These are phyloP conservation scores for Agastache rugosa DNA, from an alignment of 257 asterid species.

Conservation along the genomic window DNA sequence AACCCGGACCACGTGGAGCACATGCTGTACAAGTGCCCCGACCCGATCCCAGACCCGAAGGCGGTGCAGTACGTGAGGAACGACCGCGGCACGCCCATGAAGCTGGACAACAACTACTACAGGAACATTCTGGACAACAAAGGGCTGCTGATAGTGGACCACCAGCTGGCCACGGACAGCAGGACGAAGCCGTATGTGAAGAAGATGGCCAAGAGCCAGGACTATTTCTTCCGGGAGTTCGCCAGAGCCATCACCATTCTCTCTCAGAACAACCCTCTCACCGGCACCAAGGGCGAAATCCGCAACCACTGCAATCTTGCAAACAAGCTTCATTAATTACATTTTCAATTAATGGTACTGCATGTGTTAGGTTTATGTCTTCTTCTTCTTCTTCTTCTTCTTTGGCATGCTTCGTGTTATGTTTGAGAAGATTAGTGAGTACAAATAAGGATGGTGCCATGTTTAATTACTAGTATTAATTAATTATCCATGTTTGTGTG, in stretches of 20 bases:
- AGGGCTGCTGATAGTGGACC: conserved; percentile 83
- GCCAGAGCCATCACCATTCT: conserved; percentile 74
- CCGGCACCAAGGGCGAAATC: conserved; percentile 87
- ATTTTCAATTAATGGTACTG: no score
- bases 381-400: no score
- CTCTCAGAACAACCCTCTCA: conserved; percentile 90
- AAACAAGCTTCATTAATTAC: conserved; percentile 68
- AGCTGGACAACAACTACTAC: conserved; percentile 89
- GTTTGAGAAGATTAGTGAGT: neutral
- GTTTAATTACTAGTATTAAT: neutral
- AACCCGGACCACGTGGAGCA: conserved; percentile 82
- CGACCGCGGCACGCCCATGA: conserved; percentile 95
- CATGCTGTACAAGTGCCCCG: conserved; percentile 96
- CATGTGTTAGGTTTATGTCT: no score
- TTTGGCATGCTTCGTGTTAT: neutral
- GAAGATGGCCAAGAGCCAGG: conserved; percentile 92
- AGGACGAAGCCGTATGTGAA: conserved; percentile 80
- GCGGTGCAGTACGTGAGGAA: conserved; percentile 97
- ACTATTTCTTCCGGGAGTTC: conserved; percentile 78
- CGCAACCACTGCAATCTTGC: conserved; percentile 85
- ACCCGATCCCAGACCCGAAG: conserved; percentile 93
- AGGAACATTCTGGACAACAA: conserved; percentile 85
- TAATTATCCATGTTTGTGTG: neutral
- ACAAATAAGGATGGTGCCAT: conserved; percentile 40
- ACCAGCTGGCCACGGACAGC: conserved; percentile 75